Base-by-base conservation (phyloP, 768 basidiomycete species). In the Serpula lacrymans region DNA sequence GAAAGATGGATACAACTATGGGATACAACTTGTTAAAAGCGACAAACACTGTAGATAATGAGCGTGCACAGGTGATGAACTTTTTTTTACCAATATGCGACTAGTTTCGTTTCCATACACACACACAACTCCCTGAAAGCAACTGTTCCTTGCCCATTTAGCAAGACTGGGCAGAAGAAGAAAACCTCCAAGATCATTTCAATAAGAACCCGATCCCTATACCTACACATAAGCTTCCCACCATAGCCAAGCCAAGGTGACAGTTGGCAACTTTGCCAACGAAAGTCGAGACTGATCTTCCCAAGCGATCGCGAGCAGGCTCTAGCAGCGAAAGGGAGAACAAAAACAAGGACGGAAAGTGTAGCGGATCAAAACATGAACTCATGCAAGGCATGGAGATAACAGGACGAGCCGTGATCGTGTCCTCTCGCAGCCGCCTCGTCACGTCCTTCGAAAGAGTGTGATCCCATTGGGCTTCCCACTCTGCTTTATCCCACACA, bases 391-490 rank as follows among this genome's bases (percentile, higher is more conserved):
- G n/a, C 36, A 48, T 44, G 18, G 17, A 34, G 37, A 12, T 41
- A 27, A 47, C 49, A 20, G 53, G 49, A 39, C 27, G 50, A 20
- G 26, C n/a, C 26, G 48, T 62, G 25, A 50, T 36, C 18, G 59
- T 59, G 37, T 64, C 64, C 32, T 75, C 67, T 22, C 75, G 69
- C 36, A 74, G 45, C 12, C 75, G 60, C 14, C 58, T 59, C 10
- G 80, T 77, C 24, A 83, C 81, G 37, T 84, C 80, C 26, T 69
- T 65, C 14, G 82, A 84, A n/a, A 85, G 64, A 24, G 60, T 64
- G 12, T 59, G 60, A 50, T 77, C 75, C 80, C 80, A 84, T 49
- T 82, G 76, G 2, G 74, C 67, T 53, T 84, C 83, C 82, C 82
- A 85, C 35, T 63, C 70, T 12, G 71, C 70, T 60, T 82, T 81